Percentiles rank a stretch among this genome's conserved stretches.
Evolutionary conservation across 2,329 filamentous ascomycete genomes (phyloP).

Genomic region (Sporothrix phasma): DNA sequence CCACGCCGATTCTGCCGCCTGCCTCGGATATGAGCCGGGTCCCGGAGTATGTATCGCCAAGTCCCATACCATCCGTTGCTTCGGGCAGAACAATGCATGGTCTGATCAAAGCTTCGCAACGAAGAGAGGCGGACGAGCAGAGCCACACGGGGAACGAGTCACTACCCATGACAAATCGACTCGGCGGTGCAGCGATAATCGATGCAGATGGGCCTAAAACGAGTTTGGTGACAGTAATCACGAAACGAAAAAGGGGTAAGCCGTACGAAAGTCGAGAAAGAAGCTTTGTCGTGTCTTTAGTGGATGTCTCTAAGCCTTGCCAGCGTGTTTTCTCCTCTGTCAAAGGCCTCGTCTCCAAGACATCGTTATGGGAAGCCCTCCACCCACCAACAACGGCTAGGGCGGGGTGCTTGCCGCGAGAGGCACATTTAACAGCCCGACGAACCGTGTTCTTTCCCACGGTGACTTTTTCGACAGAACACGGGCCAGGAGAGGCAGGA

Average conservation of each 20-base stretch:
- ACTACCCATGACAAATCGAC: background rate
- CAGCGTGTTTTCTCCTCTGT: background rate
- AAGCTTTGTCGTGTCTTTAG: background rate
- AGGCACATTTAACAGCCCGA: conserved; percentile 6
- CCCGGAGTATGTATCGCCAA: background rate
- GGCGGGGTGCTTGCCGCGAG: conserved; percentile 10
- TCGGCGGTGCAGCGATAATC: background rate
- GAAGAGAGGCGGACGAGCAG: background rate
- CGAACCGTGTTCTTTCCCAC: too few species aligned
- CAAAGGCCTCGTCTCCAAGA: background rate
- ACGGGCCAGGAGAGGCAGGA: background rate
- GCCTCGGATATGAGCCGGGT: background rate
- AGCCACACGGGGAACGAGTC: background rate
- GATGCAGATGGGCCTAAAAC: background rate
- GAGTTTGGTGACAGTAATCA: background rate
- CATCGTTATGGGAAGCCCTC: background rate
- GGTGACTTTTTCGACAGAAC: too few species aligned
- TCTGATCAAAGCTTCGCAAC: background rate
- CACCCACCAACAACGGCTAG: conserved; percentile 1
- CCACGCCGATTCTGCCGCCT: background rate
- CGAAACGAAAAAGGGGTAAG: background rate
- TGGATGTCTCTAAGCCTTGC: background rate
- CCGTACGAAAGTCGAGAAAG: background rate
- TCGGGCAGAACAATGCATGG: background rate
- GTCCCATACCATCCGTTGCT: background rate